phyloP scores from a whole-genome alignment of 2,329 filamentous ascomycete species.

The Emergomyces orientalis region DNA sequence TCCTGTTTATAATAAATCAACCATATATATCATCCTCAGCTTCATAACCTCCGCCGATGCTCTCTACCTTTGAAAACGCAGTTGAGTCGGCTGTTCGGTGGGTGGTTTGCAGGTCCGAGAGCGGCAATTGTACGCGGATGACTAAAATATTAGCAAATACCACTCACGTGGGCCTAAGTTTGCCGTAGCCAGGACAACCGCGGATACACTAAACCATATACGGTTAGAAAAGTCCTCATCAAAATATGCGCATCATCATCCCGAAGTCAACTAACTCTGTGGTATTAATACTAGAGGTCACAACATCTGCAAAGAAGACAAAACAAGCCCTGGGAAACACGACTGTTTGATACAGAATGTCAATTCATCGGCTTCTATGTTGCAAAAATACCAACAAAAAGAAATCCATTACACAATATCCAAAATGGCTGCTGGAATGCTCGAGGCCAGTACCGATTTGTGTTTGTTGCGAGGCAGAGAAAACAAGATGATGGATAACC shows the following conservation, averaged over 20 bases:
- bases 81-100: too few relatives aligned
- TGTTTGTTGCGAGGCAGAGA: too few relatives aligned
- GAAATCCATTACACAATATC: too few relatives aligned
- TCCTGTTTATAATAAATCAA: neutral
- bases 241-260: neutral
- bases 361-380: too few relatives aligned
- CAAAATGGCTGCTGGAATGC: too few relatives aligned
- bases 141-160: neutral
- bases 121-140: neutral
- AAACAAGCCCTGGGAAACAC: too few relatives aligned
- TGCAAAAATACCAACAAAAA: too few relatives aligned
- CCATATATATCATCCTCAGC: neutral
- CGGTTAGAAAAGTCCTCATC: neutral
- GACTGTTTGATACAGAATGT: too few relatives aligned
- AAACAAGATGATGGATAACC: too few relatives aligned
- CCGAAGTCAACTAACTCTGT: neutral
- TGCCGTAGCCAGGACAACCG: conserved; percentile 2
- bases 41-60: neutral
- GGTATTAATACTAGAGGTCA: neutral
- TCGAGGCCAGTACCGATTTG: too few relatives aligned
- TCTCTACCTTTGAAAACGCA: too few relatives aligned
- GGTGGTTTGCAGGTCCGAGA: neutral
- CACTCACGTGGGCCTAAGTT: neutral
- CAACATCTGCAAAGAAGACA: too few relatives aligned
- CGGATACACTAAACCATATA: neutral